phyloP scores from a whole-genome alignment of 257 asterid genomes.

The Capsicum baccatum region DNA sequence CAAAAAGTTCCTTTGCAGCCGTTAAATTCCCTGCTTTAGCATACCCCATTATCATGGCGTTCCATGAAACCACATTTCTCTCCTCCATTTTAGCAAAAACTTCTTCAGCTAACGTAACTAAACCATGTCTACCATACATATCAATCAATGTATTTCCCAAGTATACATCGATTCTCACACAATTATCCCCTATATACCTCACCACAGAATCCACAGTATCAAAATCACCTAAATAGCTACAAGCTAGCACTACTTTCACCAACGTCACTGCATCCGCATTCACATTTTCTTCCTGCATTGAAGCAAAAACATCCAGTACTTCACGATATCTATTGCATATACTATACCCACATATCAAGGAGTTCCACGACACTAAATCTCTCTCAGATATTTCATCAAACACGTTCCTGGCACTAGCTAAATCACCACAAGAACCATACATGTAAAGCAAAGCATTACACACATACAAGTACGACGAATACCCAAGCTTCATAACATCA shows the following conservation, averaged over 20 bases:
- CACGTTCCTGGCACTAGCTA: slow-evolving; percentile 29
- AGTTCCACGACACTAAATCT: slow-evolving; percentile 55
- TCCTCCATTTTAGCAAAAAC: slow-evolving; percentile 42
- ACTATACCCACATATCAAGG: slow-evolving; percentile 52
- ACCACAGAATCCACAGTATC: slow-evolving; percentile 32
- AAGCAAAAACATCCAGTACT: slow-evolving; percentile 36
- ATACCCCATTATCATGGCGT: slow-evolving; percentile 47
- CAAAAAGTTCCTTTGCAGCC: slow-evolving; percentile 41
- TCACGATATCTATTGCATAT: slow-evolving; percentile 36
- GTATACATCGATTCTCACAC: slow-evolving; percentile 40
- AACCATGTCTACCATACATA: slow-evolving; percentile 44
- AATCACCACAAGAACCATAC: slow-evolving; percentile 44
- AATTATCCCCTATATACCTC: slow-evolving; percentile 35
- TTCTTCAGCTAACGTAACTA: slow-evolving; percentile 37
- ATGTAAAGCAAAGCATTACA: slow-evolving; percentile 41
- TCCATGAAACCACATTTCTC: slow-evolving; percentile 51
- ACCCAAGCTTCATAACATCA: slow-evolving; percentile 48
- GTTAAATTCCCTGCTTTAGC: slow-evolving; percentile 39
- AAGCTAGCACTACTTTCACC: slow-evolving; percentile 50
- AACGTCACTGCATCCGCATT: slow-evolving; percentile 46
- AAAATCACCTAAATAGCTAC: slow-evolving; percentile 35
- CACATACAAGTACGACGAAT: slow-evolving; percentile 43
- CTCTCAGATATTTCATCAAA: slow-evolving; percentile 44
- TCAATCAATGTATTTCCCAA: slow-evolving; percentile 49
- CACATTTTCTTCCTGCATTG: slow-evolving; percentile 37